Base-by-base conservation (phyloP, 2,329 filamentous ascomycete species). In the Phoma herbarum region DNA sequence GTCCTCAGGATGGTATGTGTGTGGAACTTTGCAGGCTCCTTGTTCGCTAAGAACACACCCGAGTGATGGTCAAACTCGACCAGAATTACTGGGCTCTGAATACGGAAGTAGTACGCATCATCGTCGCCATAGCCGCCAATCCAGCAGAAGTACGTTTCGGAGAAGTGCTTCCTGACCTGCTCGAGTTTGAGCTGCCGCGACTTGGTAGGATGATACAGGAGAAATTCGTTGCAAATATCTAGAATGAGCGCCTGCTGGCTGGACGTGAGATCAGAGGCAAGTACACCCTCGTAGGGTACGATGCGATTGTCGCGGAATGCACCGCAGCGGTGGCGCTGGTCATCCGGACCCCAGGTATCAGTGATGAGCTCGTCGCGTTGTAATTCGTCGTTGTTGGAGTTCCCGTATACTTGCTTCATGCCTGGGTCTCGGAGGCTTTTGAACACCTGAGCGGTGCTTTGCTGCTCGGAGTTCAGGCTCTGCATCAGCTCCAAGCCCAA, bases 21-120 rank as follows among this genome's bases (percentile, higher is more conserved):
- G 67, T 94, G 91, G 67, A 91, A 94, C 75, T 90, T 91, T 29
- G 87, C 87, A 0, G 90, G 90, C 75, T 90, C 85, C 48, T 81
- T 81, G 70, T 93, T 94, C 1, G 83, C 87, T 68, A 94, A 75
- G 66, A 93, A 93, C 0, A 93, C 90, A 0, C 90, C 90, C 0
- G 87, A 90, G 74, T 93, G 90, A 70, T 92, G 89, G 67, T 93
- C 91, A 67, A 94, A 91, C 80, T 94, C 91, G 50, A 89, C 80
- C 2, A 93, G 79, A 0, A 92, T 80, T 0, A 93, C 90, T 0
- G 90, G 90, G 63, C 86, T 92, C 75, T 94, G 90, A 3, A 94
- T 84, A 0, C 91, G 83, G 68, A 88, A 94, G 75, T 93, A 94
- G 68, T 91, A 94, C 0, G 90, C 81, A 72, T 93, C 90, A 0